Percentiles rank a stretch among this genome's conserved stretches.
These are phyloP conservation scores for Tulasnella sp. DNA, from an alignment of 768 basidiomycete genomes.

Conservation along the genomic window DNA sequence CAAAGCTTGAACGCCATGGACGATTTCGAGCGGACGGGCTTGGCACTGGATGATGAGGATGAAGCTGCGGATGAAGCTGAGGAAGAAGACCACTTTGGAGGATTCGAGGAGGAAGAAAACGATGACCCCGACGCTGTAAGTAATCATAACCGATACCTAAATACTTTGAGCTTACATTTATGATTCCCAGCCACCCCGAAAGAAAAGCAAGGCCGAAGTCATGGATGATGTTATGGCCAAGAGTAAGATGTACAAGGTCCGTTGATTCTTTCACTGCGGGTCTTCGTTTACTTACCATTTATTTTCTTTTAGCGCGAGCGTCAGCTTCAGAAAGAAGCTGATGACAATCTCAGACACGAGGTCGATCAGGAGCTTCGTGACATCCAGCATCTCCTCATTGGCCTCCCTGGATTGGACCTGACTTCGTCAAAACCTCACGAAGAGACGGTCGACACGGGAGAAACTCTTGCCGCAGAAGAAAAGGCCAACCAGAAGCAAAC, in stretches of 20 bases:
- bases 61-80: constrained; percentile 68
- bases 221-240: constrained; percentile 99
- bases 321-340: constrained; percentile 86
- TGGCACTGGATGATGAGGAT: constrained; percentile 56
- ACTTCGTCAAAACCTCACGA: background rate
- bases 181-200: constrained; percentile 65
- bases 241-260: constrained; percentile 91
- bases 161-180: constrained; percentile 28
- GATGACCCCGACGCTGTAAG: constrained; percentile 55
- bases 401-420: constrained; percentile 38
- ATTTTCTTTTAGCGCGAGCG: constrained; percentile 62
- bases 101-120: constrained; percentile 70
- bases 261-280: background rate
- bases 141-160: constrained; percentile 24
- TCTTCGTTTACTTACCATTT: background rate
- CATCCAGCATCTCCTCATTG: constrained; percentile 73
- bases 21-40: constrained; percentile 75
- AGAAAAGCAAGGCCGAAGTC: constrained; percentile 92
- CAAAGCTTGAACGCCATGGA: constrained; percentile 83
- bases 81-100: constrained; percentile 79
- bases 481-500: background rate
- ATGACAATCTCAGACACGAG: constrained; percentile 81
- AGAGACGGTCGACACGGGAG: background rate
- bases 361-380: constrained; percentile 87
- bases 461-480: background rate